Conservation (phyloP, 768 basidiomycete genomes). For the Lactarius akahatsu region DNA sequence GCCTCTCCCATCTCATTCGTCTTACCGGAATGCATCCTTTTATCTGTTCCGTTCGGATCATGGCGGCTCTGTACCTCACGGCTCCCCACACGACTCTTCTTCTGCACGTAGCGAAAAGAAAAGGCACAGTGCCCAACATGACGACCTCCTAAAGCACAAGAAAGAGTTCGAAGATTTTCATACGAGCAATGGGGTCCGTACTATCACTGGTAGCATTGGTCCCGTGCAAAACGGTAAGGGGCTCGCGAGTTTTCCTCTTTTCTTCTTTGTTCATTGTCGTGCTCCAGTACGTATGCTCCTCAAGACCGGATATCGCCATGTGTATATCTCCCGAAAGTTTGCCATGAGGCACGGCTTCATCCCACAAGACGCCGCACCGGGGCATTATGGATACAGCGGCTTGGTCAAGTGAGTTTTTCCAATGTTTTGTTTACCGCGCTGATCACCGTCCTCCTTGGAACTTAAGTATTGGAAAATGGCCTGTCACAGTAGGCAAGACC, state of each 20-base stretch:
- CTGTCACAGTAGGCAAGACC: slow-evolving; percentile 62
- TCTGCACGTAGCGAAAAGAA: slow-evolving; percentile 32
- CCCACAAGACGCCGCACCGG: slow-evolving; percentile 81
- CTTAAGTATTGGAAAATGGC: slow-evolving; percentile 71
- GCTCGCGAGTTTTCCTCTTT: slow-evolving; percentile 1
- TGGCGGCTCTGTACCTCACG: slow-evolving; percentile 9
- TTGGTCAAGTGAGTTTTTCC: slow-evolving; percentile 54
- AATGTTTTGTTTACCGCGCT: background rate
- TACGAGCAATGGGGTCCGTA: slow-evolving; percentile 88
- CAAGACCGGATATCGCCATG: slow-evolving; percentile 87
- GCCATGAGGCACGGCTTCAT: slow-evolving; percentile 87
- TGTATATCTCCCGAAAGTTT: slow-evolving; percentile 94
- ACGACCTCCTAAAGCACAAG: slow-evolving; percentile 61
- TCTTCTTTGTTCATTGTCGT: slow-evolving; percentile 1
- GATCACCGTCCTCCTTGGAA: background rate
- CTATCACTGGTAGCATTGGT: slow-evolving; percentile 87
- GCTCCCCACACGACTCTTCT: slow-evolving; percentile 36
- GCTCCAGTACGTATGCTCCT: slow-evolving; percentile 84
- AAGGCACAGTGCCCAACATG: slow-evolving; percentile 36
- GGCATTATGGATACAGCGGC: slow-evolving; percentile 92
- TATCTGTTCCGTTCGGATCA: slow-evolving; percentile 56
- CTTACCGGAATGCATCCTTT: slow-evolving; percentile 69
- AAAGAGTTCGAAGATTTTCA: slow-evolving; percentile 85
- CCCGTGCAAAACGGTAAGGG: slow-evolving; percentile 79
- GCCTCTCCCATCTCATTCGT: slow-evolving; percentile 58